Conservation (phyloP, 106 monocot genomes). For the Acorus calamus region DNA sequence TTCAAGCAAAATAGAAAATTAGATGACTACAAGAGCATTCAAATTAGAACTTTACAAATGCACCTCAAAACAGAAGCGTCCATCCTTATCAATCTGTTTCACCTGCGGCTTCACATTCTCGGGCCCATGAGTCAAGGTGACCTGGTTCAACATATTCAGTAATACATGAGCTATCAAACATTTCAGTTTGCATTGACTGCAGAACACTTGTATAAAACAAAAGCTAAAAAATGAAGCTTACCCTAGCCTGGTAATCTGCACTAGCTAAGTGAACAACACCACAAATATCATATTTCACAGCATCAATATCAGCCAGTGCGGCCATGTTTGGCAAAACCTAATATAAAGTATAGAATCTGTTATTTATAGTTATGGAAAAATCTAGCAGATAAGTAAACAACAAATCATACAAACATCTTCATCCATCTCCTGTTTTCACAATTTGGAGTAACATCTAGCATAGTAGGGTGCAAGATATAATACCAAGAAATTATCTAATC, state of each 20-base stretch:
- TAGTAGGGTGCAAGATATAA: constrained; percentile 3
- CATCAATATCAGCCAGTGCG: constrained; percentile 64
- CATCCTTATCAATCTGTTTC: constrained; percentile 46
- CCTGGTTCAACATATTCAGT: constrained; percentile 20
- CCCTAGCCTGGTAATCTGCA: constrained; percentile 62
- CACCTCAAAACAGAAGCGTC: constrained; percentile 91
- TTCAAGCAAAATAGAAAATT: too few relatives aligned
- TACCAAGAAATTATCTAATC: constrained; percentile 83
- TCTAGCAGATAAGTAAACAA: too few relatives aligned
- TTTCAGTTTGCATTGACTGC: not conserved
- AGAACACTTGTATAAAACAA: not conserved
- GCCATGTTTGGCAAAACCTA: constrained; percentile 93
- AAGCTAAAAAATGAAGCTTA: constrained; percentile 4
- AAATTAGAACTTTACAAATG: too few relatives aligned
- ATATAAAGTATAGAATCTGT: not conserved
- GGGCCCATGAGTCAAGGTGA: constrained; percentile 70
- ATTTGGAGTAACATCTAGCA: not conserved
- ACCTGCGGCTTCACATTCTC: constrained; percentile 60
- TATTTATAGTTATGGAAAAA: too few relatives aligned
- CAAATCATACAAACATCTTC: too few relatives aligned
- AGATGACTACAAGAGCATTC: too few relatives aligned
- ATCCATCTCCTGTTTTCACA: not conserved
- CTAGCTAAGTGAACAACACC: constrained; percentile 47
- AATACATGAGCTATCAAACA: not conserved
- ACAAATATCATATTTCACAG: constrained; percentile 74